Percentiles rank a stretch among this genome's conserved stretches.
phyloP scores from a whole-genome alignment of 257 asterid species.

The Jacaranda mimosifolia region DNA sequence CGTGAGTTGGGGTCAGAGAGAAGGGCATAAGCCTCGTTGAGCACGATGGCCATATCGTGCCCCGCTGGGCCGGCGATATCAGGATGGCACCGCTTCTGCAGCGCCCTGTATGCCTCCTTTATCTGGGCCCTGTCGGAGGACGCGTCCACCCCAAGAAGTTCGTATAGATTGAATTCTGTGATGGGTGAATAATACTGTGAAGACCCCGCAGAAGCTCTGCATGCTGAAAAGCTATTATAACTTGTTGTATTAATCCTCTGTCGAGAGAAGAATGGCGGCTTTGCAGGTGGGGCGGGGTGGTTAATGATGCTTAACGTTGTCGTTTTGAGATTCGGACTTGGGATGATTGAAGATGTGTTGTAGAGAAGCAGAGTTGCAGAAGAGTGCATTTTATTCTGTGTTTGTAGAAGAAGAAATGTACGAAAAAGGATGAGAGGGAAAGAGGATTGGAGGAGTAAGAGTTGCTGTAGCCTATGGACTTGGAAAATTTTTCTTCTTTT shows the following conservation, averaged over 20 bases:
- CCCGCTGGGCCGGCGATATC: slow-evolving; percentile 89
- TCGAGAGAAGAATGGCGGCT: slow-evolving; percentile 2
- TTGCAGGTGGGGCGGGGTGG: slow-evolving; percentile 10
- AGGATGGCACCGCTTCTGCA: slow-evolving; percentile 95
- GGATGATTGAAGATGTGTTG: slow-evolving; percentile 42
- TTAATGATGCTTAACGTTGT: slow-evolving; percentile 31
- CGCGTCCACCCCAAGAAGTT: slow-evolving; percentile 82
- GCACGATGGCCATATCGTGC: slow-evolving; percentile 92
- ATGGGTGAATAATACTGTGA: slow-evolving; percentile 45
- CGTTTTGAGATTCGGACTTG: slow-evolving; percentile 34
- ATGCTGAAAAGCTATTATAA: slow-evolving; percentile 20
- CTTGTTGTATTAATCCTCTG: slow-evolving; percentile 24
- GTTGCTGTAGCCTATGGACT: background rate
- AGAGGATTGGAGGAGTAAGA: background rate
- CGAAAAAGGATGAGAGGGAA: no score
- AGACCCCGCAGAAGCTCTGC: slow-evolving; percentile 46
- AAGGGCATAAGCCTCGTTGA: slow-evolving; percentile 88
- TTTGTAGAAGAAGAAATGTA: background rate
- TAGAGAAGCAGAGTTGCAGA: slow-evolving; percentile 47
- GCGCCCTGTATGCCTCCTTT: slow-evolving; percentile 75
- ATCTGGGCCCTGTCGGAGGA: slow-evolving; percentile 64
- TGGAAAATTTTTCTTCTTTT: background rate
- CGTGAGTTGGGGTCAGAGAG: slow-evolving; percentile 80
- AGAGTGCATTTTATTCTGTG: slow-evolving; percentile 51
- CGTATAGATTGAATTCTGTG: slow-evolving; percentile 82